Percentiles rank a stretch among this genome's conserved stretches.
phyloP scores from a whole-genome alignment of 805 yeast genomes.

The Sugiyamaella valdiviana region DNA sequence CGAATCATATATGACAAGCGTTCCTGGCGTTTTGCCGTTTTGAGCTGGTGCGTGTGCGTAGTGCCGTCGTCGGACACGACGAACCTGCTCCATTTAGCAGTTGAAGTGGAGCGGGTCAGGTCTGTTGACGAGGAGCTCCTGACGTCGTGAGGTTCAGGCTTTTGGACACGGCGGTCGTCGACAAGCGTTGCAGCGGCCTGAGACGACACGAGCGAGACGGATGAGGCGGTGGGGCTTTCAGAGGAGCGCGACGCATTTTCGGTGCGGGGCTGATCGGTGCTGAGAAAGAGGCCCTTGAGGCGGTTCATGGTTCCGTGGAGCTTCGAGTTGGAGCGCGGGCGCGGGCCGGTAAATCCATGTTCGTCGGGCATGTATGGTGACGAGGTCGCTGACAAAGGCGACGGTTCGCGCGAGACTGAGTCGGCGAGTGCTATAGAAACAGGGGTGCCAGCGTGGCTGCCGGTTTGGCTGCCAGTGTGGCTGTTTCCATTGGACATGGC shows the following conservation, averaged over 20 bases:
- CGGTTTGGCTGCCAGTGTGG: too few relatives aligned
- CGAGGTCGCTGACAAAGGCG: background rate
- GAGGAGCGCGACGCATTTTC: background rate
- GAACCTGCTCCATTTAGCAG: constrained; percentile 20
- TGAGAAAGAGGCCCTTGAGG: constrained; percentile 9
- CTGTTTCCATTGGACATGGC: too few relatives aligned
- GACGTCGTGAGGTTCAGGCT: background rate
- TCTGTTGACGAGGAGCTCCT: constrained; percentile 2
- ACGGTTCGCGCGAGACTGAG: too few relatives aligned
- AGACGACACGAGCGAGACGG: background rate
- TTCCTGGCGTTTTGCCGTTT: constrained; percentile 50
- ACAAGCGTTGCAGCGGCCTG: background rate
- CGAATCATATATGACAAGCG: constrained; percentile 27
- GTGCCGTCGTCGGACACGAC: constrained; percentile 44
- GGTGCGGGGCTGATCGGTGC: background rate
- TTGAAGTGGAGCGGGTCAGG: background rate
- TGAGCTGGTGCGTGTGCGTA: constrained; percentile 68
- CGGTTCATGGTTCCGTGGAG: constrained; percentile 15
- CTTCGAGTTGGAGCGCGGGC: constrained; percentile 8
- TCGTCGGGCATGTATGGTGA: background rate
- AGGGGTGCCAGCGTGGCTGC: too few relatives aligned
- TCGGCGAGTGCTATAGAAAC: too few relatives aligned
- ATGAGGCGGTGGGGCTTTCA: background rate
- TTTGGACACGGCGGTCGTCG: background rate
- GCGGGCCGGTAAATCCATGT: background rate